Conservation (phyloP, 805 yeast species). For the Tetrapisispora phaffii region DNA sequence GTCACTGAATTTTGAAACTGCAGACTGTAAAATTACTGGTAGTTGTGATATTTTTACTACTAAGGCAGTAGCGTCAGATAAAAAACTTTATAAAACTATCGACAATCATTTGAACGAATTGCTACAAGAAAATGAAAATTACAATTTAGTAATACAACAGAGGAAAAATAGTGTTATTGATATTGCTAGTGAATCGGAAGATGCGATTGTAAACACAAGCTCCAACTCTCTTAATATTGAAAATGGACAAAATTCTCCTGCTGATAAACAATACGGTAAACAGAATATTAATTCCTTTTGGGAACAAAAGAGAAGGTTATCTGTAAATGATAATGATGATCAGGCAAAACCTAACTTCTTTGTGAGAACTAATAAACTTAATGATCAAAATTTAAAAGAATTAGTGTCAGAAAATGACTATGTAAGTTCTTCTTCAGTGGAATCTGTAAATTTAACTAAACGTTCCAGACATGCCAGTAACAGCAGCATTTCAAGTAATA, state of each 20-base stretch:
- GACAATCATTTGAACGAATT: constrained; percentile 65
- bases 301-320: constrained; percentile 35
- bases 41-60: constrained; percentile 92
- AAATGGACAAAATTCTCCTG: neutral
- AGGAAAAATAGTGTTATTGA: constrained; percentile 4
- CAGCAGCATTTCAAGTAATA: constrained; percentile 19
- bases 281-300: constrained; percentile 28
- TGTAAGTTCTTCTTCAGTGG: constrained; percentile 25
- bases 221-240: neutral
- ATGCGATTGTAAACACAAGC: constrained; percentile 1
- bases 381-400: constrained; percentile 30
- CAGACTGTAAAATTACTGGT: constrained; percentile 70
- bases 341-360: constrained; percentile 1
- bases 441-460: constrained; percentile 9
- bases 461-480: constrained; percentile 1
- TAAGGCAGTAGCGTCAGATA: constrained; percentile 82
- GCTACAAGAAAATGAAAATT: constrained; percentile 30
- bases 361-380: constrained; percentile 22
- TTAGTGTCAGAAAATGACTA: constrained; percentile 24
- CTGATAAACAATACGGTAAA: constrained; percentile 1
- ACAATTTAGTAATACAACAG: constrained; percentile 27
- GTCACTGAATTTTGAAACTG: constrained; percentile 67
- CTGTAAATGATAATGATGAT: constrained; percentile 20
- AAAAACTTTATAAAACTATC: constrained; percentile 77
- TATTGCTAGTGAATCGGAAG: constrained; percentile 2